Evolutionary conservation across 768 basidiomycete genomes (phyloP), one percentile per base, ranked within the genome.

Genomic region (Boletales sp.): DNA sequence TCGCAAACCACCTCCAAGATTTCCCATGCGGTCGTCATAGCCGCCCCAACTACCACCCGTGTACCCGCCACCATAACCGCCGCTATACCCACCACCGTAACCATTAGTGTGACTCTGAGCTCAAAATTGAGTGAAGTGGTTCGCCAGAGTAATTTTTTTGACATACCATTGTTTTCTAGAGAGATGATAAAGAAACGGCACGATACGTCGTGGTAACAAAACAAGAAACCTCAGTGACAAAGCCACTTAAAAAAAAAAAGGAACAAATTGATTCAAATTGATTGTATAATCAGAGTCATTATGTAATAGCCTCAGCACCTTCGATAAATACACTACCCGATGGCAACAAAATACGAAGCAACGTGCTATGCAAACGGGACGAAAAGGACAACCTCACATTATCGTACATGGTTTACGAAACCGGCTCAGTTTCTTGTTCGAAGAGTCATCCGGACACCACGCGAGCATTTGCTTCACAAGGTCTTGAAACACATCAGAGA

Each of bases 1-100:
- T 54, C 84, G 83, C 46, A 98, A 78, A 41, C 88, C 81, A 36
- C 86, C 83, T 33, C 95, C 94, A 15, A 97, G 80, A 63, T 77
- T 79, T 44, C 80, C 75, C 88, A 93, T 92, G 61, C 75, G 83
- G 68, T 92, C 89, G 8, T 72, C 71, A 14, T 63, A 54, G 21
- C 74, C 72, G 0, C 71, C 71, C 41, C 70, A 70, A 37, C 59
- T 59, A 4, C 63, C 50, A 18, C 63, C 65, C 8, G 67, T 66
- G 37, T 58, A 56, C 4, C 61, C 58, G 2, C 61, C 61, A 0
- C 57, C 55, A 15, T 62, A 57, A 2, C 15, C 15, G 34, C 15
- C 15, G 34, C 34, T 7, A 15, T 34, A 13, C 15, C 72, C 70
- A 14, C 71, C 66, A 33, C 69, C 64, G 44, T 68, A 64, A 44